These are phyloP conservation scores for Pilatotrama ljubarskyi DNA, from an alignment of 768 basidiomycete genomes.

Conservation along the genomic window DNA sequence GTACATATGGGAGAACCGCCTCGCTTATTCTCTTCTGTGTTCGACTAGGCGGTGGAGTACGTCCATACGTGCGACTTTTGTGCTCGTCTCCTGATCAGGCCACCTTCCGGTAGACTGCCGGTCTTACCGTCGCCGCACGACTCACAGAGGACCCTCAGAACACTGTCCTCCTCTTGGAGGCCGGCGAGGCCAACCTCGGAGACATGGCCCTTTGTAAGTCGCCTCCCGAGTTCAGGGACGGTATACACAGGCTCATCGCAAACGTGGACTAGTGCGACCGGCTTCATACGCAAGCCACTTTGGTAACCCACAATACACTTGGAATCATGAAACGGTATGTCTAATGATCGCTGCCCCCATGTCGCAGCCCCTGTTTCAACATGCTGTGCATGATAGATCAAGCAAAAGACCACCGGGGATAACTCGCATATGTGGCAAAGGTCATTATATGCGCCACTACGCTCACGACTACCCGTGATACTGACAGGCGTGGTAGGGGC, in stretches of 20 bases:
- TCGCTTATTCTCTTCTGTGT: not conserved
- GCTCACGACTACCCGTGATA: not conserved
- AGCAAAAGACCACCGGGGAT: constrained; percentile 15
- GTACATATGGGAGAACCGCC: not conserved
- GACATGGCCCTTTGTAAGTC: constrained; percentile 20
- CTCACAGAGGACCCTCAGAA: constrained; percentile 38
- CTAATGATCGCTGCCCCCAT: not conserved
- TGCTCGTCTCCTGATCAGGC: not conserved
- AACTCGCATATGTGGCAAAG: constrained; percentile 10
- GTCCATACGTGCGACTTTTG: not conserved
- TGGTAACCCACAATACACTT: constrained; percentile 21
- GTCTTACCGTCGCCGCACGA: constrained; percentile 42
- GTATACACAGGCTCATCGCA: not conserved
- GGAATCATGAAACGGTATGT: constrained; percentile 24
- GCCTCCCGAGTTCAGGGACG: no score
- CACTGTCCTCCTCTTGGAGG: constrained; percentile 40
- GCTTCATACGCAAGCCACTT: constrained; percentile 22
- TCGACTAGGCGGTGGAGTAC: constrained; percentile 24
- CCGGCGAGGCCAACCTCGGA: constrained; percentile 26
- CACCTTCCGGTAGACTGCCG: constrained; percentile 29
- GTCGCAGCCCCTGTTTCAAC: not conserved
- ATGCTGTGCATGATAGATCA: not conserved
- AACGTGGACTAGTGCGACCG: constrained; percentile 18
- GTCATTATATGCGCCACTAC: constrained; percentile 1
- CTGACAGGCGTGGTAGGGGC: constrained; percentile 12